Evolutionary conservation across 805 yeast species (phyloP), one percentile per base, ranked within the genome.

Genomic region (Zygosaccharomyces bisporus): DNA sequence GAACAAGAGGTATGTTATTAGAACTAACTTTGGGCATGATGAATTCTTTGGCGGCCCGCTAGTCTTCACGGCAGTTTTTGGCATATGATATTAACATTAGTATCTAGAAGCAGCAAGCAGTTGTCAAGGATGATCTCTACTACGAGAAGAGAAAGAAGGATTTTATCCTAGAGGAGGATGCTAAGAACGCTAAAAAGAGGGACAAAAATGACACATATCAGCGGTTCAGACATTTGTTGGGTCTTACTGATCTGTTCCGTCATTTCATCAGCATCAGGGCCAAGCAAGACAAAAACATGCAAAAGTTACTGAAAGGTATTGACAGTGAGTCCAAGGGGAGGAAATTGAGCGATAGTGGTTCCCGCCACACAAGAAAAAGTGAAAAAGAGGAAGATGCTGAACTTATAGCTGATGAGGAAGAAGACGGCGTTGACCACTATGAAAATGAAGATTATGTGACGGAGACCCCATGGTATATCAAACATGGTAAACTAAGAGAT

Each of bases 341-440:
- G 30, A 66, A 64, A 39, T 57, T 43, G 47, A 59, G 49, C 47
- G 40, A 54, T 70, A 20, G 46, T 30, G 51, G 49, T 9, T 55
- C 61, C 10, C 57, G 66, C 41, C 81, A 93, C 39, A 80, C 86
- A 43, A 76, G 97, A 52, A 93, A 90, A 58, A 81, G 96, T 0
- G 98, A 93, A 66, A 84, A 87, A 65, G 97, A 91, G 64, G 99
- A 91, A 66, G 98, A 91, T 63, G 95, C 88, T 2, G 97, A 91
- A 63, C 73, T 91, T 46, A 74, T 91, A 58, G 79, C 81, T 45
- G 96, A 85, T 46, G 96, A 88, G 63, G 87, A 78, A 50, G 78
- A 71, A 39, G 86, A 76, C 50, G 53, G 45, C 8, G 76, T 71
- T 36, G 60, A 59, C 8, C 56, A 47, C 1, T 71, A 64, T 31